These are phyloP conservation scores for Glonium stellatum DNA, from an alignment of 495 filamentous ascomycete species.

Conservation along the genomic window DNA sequence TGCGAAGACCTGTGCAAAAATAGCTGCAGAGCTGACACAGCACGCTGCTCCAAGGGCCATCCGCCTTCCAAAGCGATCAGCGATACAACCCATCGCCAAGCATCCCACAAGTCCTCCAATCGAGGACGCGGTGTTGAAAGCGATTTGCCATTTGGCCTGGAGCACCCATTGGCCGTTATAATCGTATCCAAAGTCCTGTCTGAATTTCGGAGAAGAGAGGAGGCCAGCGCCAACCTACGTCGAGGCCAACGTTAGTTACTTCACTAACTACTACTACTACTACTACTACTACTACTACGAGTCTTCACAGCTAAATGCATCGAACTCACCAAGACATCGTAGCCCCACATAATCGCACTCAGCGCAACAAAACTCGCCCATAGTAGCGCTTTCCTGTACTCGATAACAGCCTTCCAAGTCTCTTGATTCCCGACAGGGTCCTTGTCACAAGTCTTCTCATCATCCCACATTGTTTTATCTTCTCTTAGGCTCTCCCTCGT, in stretches of 20 bases:
- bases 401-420: not conserved
- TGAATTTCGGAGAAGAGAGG: slow-evolving; percentile 1
- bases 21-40: slow-evolving; percentile 1
- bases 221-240: slow-evolving; percentile 1
- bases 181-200: slow-evolving; percentile 1
- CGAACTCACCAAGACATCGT: not conserved
- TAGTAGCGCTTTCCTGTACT: not conserved
- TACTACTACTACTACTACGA: not conserved
- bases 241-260: not conserved
- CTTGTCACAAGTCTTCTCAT: not conserved
- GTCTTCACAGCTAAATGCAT: not conserved
- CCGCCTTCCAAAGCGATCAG: not conserved
- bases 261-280: not conserved
- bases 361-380: slow-evolving; percentile 3
- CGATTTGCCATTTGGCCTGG: slow-evolving; percentile 4
- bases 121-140: slow-evolving; percentile 2
- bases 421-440: not conserved
- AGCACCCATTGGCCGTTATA: not conserved
- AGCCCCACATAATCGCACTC: slow-evolving; percentile 1
- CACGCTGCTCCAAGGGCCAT: not conserved
- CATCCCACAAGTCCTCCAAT: not conserved
- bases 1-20: slow-evolving; percentile 1
- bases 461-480: not conserved
- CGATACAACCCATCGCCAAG: not conserved
- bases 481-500: too few species aligned